Evolutionary conservation across 2,329 filamentous ascomycete species (phyloP).

Genomic region (Fusarium algeriense): DNA sequence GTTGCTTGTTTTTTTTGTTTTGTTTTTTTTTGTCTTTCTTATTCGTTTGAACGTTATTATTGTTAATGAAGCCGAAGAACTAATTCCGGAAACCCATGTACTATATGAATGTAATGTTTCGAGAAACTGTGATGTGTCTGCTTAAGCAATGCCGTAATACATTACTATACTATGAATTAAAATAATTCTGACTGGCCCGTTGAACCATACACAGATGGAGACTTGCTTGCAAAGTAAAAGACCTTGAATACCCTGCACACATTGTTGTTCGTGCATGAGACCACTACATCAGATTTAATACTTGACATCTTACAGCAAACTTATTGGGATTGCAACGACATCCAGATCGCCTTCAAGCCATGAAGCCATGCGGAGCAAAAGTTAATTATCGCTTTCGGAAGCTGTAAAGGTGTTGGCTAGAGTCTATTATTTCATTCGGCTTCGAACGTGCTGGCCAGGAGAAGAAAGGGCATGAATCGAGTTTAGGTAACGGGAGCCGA

Average conservation of each 20-base stretch:
- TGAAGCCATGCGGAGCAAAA: constrained; percentile 2
- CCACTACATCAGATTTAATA: background rate
- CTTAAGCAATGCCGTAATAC: background rate
- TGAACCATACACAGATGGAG: background rate
- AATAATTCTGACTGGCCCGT: background rate
- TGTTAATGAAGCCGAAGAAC: constrained; percentile 13
- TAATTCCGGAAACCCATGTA: constrained; percentile 6
- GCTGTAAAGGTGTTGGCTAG: background rate
- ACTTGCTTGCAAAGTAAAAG: background rate
- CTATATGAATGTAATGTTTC: constrained; percentile 3
- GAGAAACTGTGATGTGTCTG: background rate
- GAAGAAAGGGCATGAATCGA: background rate
- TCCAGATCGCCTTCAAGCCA: background rate
- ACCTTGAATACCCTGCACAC: background rate
- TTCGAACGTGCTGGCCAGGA: background rate
- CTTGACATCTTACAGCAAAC: constrained; percentile 1
- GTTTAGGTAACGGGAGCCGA: constrained; percentile 23
- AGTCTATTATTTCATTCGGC: background rate
- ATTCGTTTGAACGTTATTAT: background rate
- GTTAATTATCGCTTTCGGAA: background rate
- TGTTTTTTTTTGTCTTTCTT: too few species aligned
- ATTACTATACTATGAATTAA: background rate
- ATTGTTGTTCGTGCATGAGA: background rate
- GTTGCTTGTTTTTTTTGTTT: background rate
- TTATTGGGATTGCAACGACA: background rate